phyloP scores from a whole-genome alignment of 129 eudicot species.

The Flaveria brownii region DNA sequence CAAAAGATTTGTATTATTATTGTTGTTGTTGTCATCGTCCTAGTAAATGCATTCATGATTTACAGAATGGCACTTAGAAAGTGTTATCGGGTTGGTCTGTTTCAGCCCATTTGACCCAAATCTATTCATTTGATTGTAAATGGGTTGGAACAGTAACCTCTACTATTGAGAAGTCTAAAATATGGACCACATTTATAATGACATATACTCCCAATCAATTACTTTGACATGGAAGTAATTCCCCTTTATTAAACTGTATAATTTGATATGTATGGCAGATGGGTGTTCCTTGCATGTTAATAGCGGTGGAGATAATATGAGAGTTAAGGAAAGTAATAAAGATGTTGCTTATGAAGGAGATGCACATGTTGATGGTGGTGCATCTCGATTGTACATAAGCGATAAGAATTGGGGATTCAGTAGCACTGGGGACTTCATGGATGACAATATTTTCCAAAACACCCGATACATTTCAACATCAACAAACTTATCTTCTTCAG shows the following conservation, averaged over 20 bases:
- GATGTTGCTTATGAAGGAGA: constrained; percentile 33
- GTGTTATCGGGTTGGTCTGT: background rate
- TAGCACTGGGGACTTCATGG: constrained; percentile 38
- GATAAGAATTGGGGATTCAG: constrained; percentile 30
- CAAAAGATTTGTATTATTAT: background rate
- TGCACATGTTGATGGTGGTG: constrained; percentile 30
- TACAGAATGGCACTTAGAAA: background rate
- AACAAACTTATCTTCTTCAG: constrained; percentile 13
- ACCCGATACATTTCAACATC: constrained; percentile 24
- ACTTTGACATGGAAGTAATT: background rate
- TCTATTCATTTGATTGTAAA: background rate
- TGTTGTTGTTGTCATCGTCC: background rate
- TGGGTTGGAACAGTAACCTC: background rate
- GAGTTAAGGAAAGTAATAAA: constrained; percentile 7
- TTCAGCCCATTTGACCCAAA: background rate
- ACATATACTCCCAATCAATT: background rate
- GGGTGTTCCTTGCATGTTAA: constrained; percentile 33
- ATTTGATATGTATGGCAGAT: constrained; percentile 31
- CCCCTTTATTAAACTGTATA: background rate
- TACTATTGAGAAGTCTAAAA: background rate
- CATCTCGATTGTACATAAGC: constrained; percentile 25
- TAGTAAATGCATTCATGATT: background rate
- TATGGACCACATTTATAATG: background rate
- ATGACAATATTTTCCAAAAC: constrained; percentile 27
- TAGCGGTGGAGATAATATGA: constrained; percentile 29